These are phyloP conservation scores for Paramecium caudatum DNA, from an alignment of 73 alveolate species.

Conservation along the genomic window DNA sequence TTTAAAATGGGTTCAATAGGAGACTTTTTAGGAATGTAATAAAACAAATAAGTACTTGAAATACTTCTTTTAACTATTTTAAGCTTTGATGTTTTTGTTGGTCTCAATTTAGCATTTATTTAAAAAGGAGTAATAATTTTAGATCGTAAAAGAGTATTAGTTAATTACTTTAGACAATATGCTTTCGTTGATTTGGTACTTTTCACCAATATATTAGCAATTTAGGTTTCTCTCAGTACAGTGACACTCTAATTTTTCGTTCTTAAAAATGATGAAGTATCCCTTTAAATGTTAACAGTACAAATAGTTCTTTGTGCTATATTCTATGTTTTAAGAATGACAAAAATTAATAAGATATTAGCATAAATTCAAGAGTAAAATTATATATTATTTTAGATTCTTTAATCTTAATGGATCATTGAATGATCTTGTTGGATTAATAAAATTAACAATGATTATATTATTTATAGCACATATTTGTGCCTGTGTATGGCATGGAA, in stretches of 20 bases:
- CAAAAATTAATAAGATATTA: conserved; percentile 48
- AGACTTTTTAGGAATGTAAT: not conserved
- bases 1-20: conserved; percentile 2
- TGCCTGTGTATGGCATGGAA: conserved; percentile 66
- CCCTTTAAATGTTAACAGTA: not conserved
- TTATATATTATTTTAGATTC: not conserved
- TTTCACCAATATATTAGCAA: not conserved
- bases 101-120: conserved; percentile 57
- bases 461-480: conserved; percentile 64
- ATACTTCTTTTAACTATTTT: not conserved
- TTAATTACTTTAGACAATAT: conserved; percentile 1
- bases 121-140: not conserved
- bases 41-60: not conserved
- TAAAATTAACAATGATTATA: not conserved
- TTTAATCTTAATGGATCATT: conserved; percentile 55
- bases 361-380: conserved; percentile 38
- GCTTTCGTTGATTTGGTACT: conserved; percentile 53
- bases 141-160: not conserved
- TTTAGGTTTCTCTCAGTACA: conserved; percentile 41
- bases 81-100: conserved; percentile 30
- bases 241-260: conserved; percentile 9
- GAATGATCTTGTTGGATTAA: conserved; percentile 27
- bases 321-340: not conserved
- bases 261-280: not conserved
- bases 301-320: conserved; percentile 29